These are phyloP conservation scores for Naganishia albida DNA, from an alignment of 1,284 basidiomycete genomes.

Conservation along the genomic window DNA sequence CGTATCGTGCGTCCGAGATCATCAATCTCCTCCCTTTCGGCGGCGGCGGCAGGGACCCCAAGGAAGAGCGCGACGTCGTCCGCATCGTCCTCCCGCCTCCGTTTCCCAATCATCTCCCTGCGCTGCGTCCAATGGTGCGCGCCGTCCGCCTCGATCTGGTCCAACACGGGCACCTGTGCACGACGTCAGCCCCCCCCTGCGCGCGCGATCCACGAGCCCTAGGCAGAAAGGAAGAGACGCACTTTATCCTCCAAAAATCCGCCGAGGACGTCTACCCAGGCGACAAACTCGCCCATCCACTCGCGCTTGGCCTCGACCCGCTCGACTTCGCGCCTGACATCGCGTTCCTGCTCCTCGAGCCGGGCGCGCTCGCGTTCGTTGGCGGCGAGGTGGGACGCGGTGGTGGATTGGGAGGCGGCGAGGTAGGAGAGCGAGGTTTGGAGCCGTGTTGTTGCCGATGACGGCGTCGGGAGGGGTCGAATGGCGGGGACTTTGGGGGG, in stretches of 20 bases:
- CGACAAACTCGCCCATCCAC: slow-evolving; percentile 81
- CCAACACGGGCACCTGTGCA: slow-evolving; percentile 76
- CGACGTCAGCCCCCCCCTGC: not conserved
- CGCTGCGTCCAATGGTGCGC: slow-evolving; percentile 49
- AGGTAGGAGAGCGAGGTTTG: slow-evolving; percentile 65
- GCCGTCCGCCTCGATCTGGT: slow-evolving; percentile 56
- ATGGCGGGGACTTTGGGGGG: slow-evolving; percentile 60
- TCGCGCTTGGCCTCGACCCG: slow-evolving; percentile 77
- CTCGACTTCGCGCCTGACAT: slow-evolving; percentile 76
- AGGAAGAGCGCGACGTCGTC: slow-evolving; percentile 79
- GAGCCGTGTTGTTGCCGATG: slow-evolving; percentile 69
- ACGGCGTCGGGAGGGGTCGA: slow-evolving; percentile 63
- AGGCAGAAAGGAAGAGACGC: slow-evolving; percentile 27
- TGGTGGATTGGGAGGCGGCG: slow-evolving; percentile 46
- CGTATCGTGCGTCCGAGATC: slow-evolving; percentile 62
- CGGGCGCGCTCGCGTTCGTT: slow-evolving; percentile 65
- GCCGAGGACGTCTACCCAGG: slow-evolving; percentile 84
- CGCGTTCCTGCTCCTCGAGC: slow-evolving; percentile 72
- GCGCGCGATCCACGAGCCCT: not conserved
- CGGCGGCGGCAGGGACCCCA: slow-evolving; percentile 58
- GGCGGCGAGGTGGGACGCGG: slow-evolving; percentile 37
- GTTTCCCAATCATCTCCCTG: slow-evolving; percentile 65
- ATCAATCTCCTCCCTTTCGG: slow-evolving; percentile 59
- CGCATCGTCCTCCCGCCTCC: slow-evolving; percentile 70
- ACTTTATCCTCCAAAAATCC: slow-evolving; percentile 92